Conservation (phyloP, 257 asterid genomes). For the Mentha longifolia region DNA sequence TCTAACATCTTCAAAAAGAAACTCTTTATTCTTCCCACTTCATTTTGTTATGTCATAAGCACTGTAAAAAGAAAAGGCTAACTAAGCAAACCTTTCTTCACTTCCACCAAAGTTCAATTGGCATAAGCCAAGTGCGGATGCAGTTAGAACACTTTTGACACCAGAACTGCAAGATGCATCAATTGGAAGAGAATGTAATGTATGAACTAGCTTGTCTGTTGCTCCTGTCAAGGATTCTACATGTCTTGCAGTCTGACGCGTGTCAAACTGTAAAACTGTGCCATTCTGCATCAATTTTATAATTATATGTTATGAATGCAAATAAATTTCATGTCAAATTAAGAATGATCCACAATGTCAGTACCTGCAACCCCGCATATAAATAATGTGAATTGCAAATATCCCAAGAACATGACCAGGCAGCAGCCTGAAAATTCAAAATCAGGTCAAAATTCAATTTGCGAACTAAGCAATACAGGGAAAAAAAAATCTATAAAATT, state of each 20-base stretch:
- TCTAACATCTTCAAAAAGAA: constrained; percentile 1
- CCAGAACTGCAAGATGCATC: constrained; percentile 47
- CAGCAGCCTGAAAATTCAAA: constrained; percentile 66
- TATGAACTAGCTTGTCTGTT: constrained; percentile 70
- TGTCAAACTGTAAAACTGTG: constrained; percentile 78
- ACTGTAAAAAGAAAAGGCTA: constrained; percentile 1
- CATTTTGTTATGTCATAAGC: neutral
- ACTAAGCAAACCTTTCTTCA: constrained; percentile 54
- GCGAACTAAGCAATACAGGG: neutral
- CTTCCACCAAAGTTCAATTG: constrained; percentile 73
- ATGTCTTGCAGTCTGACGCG: constrained; percentile 69
- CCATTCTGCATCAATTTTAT: constrained; percentile 67
- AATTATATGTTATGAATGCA: constrained; percentile 18
- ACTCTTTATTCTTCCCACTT: constrained; percentile 3
- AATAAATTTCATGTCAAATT: constrained; percentile 7
- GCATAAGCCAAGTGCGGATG: constrained; percentile 90
- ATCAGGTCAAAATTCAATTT: constrained; percentile 23
- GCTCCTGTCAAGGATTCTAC: constrained; percentile 69
- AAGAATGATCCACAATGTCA: constrained; percentile 20
- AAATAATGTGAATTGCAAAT: constrained; percentile 55
- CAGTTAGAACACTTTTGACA: constrained; percentile 66
- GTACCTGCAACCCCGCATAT: constrained; percentile 95
- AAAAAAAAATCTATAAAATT: neutral
- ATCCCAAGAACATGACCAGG: constrained; percentile 99
- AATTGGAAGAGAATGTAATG: constrained; percentile 60